phyloP scores from a whole-genome alignment of 2,329 filamentous ascomycete genomes.

The Cladophialophora bantiana region DNA sequence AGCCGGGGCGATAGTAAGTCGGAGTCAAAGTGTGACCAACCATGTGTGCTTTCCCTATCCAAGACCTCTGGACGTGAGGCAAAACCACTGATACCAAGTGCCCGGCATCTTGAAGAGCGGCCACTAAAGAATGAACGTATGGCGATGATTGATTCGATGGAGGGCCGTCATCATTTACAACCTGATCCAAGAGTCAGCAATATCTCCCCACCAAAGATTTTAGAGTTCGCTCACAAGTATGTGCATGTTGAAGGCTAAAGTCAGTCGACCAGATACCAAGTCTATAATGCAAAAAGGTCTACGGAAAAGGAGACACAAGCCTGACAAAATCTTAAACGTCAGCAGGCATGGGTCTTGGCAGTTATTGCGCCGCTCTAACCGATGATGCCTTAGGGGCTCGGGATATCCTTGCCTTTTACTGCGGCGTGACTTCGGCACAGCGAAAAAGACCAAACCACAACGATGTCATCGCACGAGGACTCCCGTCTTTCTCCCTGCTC shows the following conservation, averaged over 20 bases:
- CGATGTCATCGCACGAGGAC: not conserved
- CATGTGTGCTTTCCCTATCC: slow-evolving; percentile 98
- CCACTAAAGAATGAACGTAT: slow-evolving; percentile 77
- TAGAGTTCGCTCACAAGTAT: slow-evolving; percentile 54
- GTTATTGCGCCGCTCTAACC: not conserved
- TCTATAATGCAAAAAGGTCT: slow-evolving; percentile 8
- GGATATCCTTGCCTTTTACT: not conserved
- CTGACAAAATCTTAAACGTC: not conserved
- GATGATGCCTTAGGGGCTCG: no score
- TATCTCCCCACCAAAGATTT: not conserved
- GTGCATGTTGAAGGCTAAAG: slow-evolving; percentile 52
- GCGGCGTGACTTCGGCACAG: not conserved
- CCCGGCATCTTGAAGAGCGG: slow-evolving; percentile 72
- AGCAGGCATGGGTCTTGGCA: not conserved
- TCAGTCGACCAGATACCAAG: slow-evolving; percentile 2
- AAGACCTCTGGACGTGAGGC: slow-evolving; percentile 89
- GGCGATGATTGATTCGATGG: slow-evolving; percentile 79
- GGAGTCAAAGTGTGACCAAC: slow-evolving; percentile 88
- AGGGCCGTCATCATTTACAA: slow-evolving; percentile 78
- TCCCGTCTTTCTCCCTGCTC: not conserved
- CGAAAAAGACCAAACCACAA: not conserved
- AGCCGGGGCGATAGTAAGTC: slow-evolving; percentile 77
- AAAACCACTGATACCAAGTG: slow-evolving; percentile 92
- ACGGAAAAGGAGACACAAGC: not conserved
- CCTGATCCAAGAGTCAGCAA: slow-evolving; percentile 43